Evolutionary conservation across 2,329 filamentous ascomycete species (phyloP).

Genomic region (Cladosporium austrohemisphaericum): DNA sequence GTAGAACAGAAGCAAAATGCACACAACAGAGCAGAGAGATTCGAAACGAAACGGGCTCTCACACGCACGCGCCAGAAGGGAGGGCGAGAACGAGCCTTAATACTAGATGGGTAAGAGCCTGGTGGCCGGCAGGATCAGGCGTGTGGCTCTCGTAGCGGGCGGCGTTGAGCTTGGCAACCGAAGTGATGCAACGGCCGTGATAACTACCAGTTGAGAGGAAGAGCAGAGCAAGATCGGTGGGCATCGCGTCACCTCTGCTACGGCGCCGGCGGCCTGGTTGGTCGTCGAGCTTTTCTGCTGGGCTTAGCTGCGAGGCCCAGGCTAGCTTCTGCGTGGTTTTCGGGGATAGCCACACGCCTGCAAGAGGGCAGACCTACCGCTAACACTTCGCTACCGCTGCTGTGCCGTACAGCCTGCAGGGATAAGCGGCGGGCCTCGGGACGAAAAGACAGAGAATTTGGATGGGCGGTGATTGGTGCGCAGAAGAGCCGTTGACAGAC

Average conservation of each 20-base stretch:
- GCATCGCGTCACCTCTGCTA: constrained; percentile 3
- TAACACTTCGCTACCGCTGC: not conserved
- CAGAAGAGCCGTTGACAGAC: not conserved
- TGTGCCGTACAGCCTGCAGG: constrained; percentile 7
- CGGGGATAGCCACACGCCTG: not conserved
- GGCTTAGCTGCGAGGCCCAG: not conserved
- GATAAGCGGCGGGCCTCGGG: constrained; percentile 4
- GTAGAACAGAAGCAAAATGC: not conserved
- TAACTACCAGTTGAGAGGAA: too few species aligned
- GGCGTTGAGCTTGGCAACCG: too few species aligned
- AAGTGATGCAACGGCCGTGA: too few species aligned
- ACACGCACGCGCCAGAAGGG: not conserved
- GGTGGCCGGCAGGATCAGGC: too few species aligned
- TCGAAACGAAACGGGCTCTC: not conserved
- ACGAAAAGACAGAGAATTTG: constrained; percentile 1
- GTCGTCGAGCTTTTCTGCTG: constrained; percentile 1
- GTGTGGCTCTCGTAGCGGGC: too few species aligned
- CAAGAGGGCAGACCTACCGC: too few species aligned
- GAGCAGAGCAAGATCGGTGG: too few species aligned
- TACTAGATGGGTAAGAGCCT: not conserved
- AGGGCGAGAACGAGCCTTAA: not conserved
- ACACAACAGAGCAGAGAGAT: not conserved
- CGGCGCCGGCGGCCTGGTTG: constrained; percentile 7
- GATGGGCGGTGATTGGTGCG: not conserved
- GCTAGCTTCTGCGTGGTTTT: constrained; percentile 1